Conservation (phyloP, 345 rosid genomes). For the Mangifera indica region DNA sequence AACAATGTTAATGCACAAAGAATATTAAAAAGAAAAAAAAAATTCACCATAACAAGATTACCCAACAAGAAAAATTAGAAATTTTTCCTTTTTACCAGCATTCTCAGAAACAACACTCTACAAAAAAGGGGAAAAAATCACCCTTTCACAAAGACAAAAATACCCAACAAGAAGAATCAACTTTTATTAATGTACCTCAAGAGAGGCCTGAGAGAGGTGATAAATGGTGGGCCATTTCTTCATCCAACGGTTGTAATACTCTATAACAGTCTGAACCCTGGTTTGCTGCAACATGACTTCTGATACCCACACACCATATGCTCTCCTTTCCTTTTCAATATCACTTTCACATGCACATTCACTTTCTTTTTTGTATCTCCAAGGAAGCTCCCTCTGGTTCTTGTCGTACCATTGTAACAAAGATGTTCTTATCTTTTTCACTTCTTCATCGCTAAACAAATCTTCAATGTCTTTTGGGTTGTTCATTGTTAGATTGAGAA, state of each 20-base stretch:
- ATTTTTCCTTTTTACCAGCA: no score
- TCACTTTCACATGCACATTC: slow-evolving; percentile 12
- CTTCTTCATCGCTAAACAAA: slow-evolving; percentile 55
- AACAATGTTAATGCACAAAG: no score
- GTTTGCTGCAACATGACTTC: slow-evolving; percentile 98
- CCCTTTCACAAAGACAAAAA: neutral
- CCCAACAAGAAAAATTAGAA: neutral
- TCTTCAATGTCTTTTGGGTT: slow-evolving; percentile 61
- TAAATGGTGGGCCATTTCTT: slow-evolving; percentile 76
- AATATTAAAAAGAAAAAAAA: neutral
- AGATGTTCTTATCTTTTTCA: slow-evolving; percentile 44
- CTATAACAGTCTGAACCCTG: slow-evolving; percentile 85
- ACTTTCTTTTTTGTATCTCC: slow-evolving; percentile 47
- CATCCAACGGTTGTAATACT: slow-evolving; percentile 93
- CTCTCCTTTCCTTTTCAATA: slow-evolving; percentile 45
- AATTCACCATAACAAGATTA: neutral
- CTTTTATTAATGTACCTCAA: slow-evolving; percentile 42
- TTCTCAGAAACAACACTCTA: neutral
- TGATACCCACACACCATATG: slow-evolving; percentile 93
- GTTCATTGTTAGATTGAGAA: slow-evolving; percentile 4
- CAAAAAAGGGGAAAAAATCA: neutral
- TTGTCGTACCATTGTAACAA: slow-evolving; percentile 71
- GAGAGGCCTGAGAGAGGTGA: slow-evolving; percentile 77
- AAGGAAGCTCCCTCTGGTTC: slow-evolving; percentile 75
- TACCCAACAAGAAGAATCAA: neutral